Conservation (phyloP, 2,329 filamentous ascomycete species). For the Aspergillus sp. region DNA sequence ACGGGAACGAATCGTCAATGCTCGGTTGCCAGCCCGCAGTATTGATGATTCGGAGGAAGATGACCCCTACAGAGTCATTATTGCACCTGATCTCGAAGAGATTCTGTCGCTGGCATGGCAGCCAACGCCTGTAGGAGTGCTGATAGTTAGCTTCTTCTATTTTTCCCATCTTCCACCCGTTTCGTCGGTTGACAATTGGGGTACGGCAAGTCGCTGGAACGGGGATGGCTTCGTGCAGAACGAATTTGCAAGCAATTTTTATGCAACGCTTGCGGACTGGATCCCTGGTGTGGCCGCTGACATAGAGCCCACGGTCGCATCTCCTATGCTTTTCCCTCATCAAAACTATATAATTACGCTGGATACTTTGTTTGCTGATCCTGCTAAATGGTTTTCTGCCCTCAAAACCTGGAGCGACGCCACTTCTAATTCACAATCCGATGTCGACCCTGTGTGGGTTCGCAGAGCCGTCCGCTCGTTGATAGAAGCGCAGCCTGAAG, state of each 20-base stretch:
- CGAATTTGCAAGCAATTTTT: conserved; percentile 36
- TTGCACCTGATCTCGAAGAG: conserved; percentile 73
- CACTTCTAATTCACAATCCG: conserved; percentile 30
- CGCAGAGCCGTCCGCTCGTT: conserved; percentile 61
- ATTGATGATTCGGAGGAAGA: conserved; percentile 74
- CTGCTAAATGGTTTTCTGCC: conserved; percentile 51
- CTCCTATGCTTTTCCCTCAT: conserved; percentile 39
- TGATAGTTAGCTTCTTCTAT: conserved; percentile 70
- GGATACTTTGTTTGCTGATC: conserved; percentile 57
- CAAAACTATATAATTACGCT: conserved; percentile 45
- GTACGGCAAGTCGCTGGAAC: conserved; percentile 41
- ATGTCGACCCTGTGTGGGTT: conserved; percentile 51
- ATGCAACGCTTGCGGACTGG: conserved; percentile 29
- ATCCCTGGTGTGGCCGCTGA: conserved; percentile 16
- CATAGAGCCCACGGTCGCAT: conserved; percentile 13
- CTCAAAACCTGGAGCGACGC: conserved; percentile 35
- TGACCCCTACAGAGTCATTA: conserved; percentile 79
- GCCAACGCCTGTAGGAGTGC: conserved; percentile 40
- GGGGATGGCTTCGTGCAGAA: conserved; percentile 58
- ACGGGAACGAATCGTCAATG: conserved; percentile 46
- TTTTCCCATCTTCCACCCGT: conserved; percentile 67
- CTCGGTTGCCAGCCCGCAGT: conserved; percentile 68
- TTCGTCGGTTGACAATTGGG: conserved; percentile 24
- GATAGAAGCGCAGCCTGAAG: conserved; percentile 42
- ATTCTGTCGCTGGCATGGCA: conserved; percentile 52